These are phyloP conservation scores for Saccharomycopsis microspora DNA, from an alignment of 805 yeast species.

Conservation along the genomic window DNA sequence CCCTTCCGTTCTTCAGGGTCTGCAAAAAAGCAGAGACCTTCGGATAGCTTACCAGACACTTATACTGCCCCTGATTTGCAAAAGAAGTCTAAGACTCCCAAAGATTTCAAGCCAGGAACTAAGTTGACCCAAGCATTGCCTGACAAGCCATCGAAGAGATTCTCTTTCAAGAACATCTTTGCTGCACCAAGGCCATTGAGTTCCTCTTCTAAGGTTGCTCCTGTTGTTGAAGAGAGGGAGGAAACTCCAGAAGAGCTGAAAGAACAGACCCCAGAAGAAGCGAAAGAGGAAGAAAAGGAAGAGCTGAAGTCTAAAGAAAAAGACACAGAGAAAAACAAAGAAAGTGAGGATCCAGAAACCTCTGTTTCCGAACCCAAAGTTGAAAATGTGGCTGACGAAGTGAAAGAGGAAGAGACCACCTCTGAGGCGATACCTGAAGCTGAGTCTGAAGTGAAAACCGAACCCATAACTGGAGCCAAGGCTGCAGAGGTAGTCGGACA, in stretches of 20 bases:
- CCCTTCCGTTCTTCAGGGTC: neutral
- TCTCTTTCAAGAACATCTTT: neutral
- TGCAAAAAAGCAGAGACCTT: neutral
- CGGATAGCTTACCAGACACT: constrained; percentile 5
- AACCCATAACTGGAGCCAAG: neutral
- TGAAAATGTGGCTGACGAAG: neutral
- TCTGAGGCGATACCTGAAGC: neutral
- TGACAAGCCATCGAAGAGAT: neutral
- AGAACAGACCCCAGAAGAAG: neutral
- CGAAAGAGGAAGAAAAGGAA: neutral
- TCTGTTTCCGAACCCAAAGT: neutral
- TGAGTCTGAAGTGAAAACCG: neutral
- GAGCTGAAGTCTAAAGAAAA: neutral
- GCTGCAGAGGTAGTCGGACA: neutral
- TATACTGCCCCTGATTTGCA: constrained; percentile 14
- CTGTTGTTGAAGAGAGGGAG: neutral
- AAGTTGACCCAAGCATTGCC: constrained; percentile 7
- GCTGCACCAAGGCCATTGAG: neutral
- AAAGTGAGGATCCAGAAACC: neutral
- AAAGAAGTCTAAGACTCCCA: constrained; percentile 15
- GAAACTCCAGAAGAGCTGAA: too few species aligned
- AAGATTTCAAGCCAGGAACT: constrained; percentile 9
- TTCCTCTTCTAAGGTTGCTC: neutral
- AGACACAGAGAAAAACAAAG: neutral
- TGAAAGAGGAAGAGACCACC: neutral